These are phyloP conservation scores for Candida caryicola DNA, from an alignment of 805 yeast genomes.

Conservation along the genomic window DNA sequence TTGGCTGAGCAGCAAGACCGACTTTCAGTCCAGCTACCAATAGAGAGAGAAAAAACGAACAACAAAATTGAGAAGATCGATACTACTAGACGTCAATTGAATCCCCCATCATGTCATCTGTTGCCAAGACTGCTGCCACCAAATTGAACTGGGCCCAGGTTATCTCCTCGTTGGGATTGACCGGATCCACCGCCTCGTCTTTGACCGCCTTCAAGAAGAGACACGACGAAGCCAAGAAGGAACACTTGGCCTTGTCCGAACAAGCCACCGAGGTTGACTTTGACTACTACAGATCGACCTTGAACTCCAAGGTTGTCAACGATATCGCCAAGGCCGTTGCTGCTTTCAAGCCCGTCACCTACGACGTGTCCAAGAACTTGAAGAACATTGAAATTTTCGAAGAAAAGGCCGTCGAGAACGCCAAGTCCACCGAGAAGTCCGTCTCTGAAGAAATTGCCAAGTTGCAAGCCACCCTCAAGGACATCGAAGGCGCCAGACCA, in stretches of 20 bases:
- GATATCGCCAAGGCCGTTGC: slow-evolving; percentile 76
- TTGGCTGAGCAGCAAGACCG: neutral
- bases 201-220: slow-evolving; percentile 95
- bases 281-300: slow-evolving; percentile 67
- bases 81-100: slow-evolving; percentile 1
- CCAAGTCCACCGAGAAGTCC: slow-evolving; percentile 85
- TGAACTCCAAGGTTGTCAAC: slow-evolving; percentile 75
- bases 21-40: neutral
- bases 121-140: slow-evolving; percentile 64
- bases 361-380: slow-evolving; percentile 85
- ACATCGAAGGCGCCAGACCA: slow-evolving; percentile 96
- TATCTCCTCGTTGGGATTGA: slow-evolving; percentile 80
- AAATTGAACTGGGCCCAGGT: slow-evolving; percentile 96
- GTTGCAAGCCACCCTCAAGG: slow-evolving; percentile 81
- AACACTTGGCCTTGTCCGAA: slow-evolving; percentile 62
- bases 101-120: slow-evolving; percentile 31
- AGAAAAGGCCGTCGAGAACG: slow-evolving; percentile 92
- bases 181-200: slow-evolving; percentile 88
- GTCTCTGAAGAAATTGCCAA: slow-evolving; percentile 84
- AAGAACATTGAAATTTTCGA: slow-evolving; percentile 92
- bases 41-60: neutral
- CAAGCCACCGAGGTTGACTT: slow-evolving; percentile 83
- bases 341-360: slow-evolving; percentile 76
- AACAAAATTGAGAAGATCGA: neutral
- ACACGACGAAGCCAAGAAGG: slow-evolving; percentile 95